Conservation (phyloP, 2,329 filamentous ascomycete genomes). For the Orbilia ellipsospora region DNA sequence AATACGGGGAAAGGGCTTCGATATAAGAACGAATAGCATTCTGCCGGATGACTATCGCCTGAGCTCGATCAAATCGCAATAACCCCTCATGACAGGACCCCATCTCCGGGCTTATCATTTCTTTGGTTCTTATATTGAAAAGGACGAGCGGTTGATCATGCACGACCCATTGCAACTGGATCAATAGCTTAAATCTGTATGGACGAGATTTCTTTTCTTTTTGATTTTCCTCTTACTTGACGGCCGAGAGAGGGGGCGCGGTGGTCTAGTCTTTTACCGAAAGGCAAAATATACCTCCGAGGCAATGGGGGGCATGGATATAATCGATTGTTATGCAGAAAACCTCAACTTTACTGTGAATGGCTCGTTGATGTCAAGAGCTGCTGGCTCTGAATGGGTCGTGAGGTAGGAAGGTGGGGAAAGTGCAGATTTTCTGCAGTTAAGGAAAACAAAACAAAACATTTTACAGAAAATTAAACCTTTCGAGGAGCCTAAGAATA, state of each 20-base stretch:
- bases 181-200: constrained; percentile 51
- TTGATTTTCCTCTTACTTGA: constrained; percentile 9
- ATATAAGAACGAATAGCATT: constrained; percentile 49
- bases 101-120: constrained; percentile 53
- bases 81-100: constrained; percentile 52
- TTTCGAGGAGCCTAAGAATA: constrained; percentile 54
- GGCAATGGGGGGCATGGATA: constrained; percentile 49
- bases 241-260: constrained; percentile 37
- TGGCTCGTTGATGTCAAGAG: constrained; percentile 40
- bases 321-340: constrained; percentile 42
- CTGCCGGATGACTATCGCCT: constrained; percentile 53
- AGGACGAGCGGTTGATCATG: constrained; percentile 53
- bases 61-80: constrained; percentile 56
- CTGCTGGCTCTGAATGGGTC: constrained; percentile 47
- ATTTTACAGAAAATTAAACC: constrained; percentile 19
- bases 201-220: constrained; percentile 27
- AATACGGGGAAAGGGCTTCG: constrained; percentile 21
- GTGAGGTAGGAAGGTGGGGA: constrained; percentile 44
- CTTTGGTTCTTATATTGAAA: constrained; percentile 30
- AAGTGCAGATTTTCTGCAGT: constrained; percentile 32
- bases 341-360: constrained; percentile 39
- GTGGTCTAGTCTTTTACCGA: constrained; percentile 53
- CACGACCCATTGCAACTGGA: constrained; percentile 33
- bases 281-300: constrained; percentile 52
- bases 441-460: constrained; percentile 5